A percentile compares a stretch with the other conserved stretches of the same genome.
phyloP scores from a whole-genome alignment of 1,284 basidiomycete genomes.

The Sporisorium scitamineum region DNA sequence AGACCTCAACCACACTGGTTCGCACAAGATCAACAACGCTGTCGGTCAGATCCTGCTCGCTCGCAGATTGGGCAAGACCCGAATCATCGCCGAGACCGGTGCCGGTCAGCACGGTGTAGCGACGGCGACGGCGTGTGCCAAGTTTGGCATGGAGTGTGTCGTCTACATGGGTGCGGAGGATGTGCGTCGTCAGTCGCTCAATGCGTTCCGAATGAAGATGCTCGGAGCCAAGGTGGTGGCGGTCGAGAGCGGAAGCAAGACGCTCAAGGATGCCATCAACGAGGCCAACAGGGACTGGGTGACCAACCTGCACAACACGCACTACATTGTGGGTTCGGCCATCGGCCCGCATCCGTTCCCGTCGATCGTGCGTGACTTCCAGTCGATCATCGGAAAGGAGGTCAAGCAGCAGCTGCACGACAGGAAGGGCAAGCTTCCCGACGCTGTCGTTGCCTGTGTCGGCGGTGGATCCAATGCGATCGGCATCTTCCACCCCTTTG shows the following conservation, averaged over 20 bases:
- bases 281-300: slow-evolving; percentile 86
- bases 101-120: slow-evolving; percentile 99
- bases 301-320: slow-evolving; percentile 84
- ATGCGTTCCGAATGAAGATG: slow-evolving; percentile 98
- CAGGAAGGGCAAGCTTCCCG: slow-evolving; percentile 84
- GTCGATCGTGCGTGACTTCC: slow-evolving; percentile 97
- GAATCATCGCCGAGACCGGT: slow-evolving; percentile 98
- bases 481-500: slow-evolving; percentile 72
- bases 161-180: slow-evolving; percentile 99
- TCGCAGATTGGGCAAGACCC: slow-evolving; percentile 88
- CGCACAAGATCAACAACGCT: slow-evolving; percentile 70
- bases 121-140: slow-evolving; percentile 96
- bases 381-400: slow-evolving; percentile 92
- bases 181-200: slow-evolving; percentile 91
- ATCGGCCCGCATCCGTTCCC: slow-evolving; percentile 99
- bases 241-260: slow-evolving; percentile 92
- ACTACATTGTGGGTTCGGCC: slow-evolving; percentile 96
- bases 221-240: slow-evolving; percentile 87
- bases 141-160: slow-evolving; percentile 93
- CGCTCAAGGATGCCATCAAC: slow-evolving; percentile 83
- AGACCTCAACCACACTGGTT: slow-evolving; percentile 76
- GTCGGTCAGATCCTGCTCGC: slow-evolving; percentile 82
- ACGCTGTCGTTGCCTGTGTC: slow-evolving; percentile 94
- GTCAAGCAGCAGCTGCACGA: slow-evolving; percentile 88
- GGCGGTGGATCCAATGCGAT: slow-evolving; percentile 98